Evolutionary conservation across 2,329 filamentous ascomycete species (phyloP).

Genomic region (Pseudopyrenochaeta lycopersici): DNA sequence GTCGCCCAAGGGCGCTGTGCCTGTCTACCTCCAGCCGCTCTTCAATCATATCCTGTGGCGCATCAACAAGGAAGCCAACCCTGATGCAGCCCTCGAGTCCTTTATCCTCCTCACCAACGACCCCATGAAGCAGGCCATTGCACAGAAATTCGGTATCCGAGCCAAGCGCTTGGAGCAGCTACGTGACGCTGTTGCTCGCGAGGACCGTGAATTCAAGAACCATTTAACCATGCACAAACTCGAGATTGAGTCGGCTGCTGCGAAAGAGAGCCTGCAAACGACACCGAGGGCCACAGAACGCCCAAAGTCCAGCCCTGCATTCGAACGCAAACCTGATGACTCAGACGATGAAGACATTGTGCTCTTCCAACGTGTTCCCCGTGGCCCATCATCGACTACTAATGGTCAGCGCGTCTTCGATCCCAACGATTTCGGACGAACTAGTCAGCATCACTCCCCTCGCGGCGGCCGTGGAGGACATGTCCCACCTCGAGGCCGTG

Average conservation of each 20-base stretch:
- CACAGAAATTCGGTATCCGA: constrained; percentile 60
- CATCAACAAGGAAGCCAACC: constrained; percentile 59
- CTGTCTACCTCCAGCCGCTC: constrained; percentile 54
- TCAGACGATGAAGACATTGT: constrained; percentile 52
- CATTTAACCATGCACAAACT: constrained; percentile 49
- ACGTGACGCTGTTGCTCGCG: constrained; percentile 58
- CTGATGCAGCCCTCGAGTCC: constrained; percentile 57
- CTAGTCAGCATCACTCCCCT: constrained; percentile 37
- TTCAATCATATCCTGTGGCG: constrained; percentile 63
- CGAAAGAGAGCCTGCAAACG: constrained; percentile 20
- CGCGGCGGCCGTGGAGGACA: constrained; percentile 45
- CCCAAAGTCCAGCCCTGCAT: constrained; percentile 39
- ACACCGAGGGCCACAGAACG: constrained; percentile 29
- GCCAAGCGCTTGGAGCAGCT: constrained; percentile 60
- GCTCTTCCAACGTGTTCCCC: constrained; percentile 48
- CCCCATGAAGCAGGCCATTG: constrained; percentile 54
- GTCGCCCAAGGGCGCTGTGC: constrained; percentile 44
- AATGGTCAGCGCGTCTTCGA: constrained; percentile 53
- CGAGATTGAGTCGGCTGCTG: constrained; percentile 38
- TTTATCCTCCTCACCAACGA: constrained; percentile 64
- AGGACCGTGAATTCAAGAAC: constrained; percentile 59
- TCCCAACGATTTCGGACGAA: constrained; percentile 58
- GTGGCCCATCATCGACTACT: constrained; percentile 41
- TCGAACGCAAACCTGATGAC: constrained; percentile 25
- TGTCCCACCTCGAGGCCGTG: constrained; percentile 32